Percentiles rank a stretch among this genome's conserved stretches.
These are phyloP conservation scores for Ceratocystis ficicola DNA, from an alignment of 2,329 filamentous ascomycete genomes.

Conservation along the genomic window DNA sequence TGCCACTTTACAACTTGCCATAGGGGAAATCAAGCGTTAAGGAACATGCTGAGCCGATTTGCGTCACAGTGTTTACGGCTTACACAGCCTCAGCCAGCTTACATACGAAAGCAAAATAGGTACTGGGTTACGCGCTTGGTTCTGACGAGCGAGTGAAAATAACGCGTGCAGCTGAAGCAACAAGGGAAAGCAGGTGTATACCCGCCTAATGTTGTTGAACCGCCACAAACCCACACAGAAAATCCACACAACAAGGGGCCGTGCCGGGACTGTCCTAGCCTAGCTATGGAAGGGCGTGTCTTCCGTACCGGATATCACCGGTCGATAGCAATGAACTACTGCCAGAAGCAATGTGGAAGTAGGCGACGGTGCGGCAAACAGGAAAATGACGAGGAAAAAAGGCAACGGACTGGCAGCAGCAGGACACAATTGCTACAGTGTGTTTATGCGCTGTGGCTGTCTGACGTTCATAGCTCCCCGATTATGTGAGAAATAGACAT, in stretches of 20 bases:
- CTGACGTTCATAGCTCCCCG: slow-evolving; percentile 2
- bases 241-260: background rate
- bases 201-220: background rate
- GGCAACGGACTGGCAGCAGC: background rate
- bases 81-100: background rate
- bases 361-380: background rate
- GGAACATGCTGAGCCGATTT: background rate
- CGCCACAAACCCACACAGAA: background rate
- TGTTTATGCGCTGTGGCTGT: slow-evolving; percentile 1
- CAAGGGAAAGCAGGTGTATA: background rate
- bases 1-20: background rate
- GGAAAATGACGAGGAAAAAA: background rate
- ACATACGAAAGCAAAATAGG: background rate
- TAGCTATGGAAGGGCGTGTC: background rate
- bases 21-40: background rate
- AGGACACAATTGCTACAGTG: background rate
- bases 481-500: background rate
- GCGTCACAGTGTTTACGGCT: background rate
- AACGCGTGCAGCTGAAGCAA: background rate
- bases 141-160: background rate
- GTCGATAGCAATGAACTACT: background rate
- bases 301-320: background rate
- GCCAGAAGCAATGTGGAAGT: background rate
- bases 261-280: background rate
- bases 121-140: background rate